phyloP scores from a whole-genome alignment of 495 filamentous ascomycete species.

The Venustampulla echinocandica region DNA sequence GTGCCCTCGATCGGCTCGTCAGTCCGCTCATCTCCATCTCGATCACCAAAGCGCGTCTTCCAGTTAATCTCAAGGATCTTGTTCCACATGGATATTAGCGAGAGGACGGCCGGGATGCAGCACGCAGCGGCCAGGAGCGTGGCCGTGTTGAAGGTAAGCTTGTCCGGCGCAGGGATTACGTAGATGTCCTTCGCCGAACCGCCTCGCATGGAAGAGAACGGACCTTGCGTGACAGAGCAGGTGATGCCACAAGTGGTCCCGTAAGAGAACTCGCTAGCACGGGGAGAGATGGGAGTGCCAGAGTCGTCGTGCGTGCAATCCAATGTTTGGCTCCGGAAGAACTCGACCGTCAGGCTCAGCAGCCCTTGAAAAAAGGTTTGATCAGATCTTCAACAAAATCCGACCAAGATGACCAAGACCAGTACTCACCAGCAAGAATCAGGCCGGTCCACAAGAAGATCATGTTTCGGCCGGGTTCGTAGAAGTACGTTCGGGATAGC shows the following conservation, averaged over 20 bases:
- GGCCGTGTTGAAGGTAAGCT: conserved; percentile 42
- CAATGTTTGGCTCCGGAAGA: conserved; percentile 38
- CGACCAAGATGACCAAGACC: not conserved
- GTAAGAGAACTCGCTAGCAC: conserved; percentile 31
- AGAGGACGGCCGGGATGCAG: conserved; percentile 50
- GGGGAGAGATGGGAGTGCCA: conserved; percentile 28
- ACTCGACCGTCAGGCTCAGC: conserved; percentile 48
- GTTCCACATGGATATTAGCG: conserved; percentile 47
- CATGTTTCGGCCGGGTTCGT: conserved; percentile 48
- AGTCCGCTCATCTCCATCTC: conserved; percentile 21
- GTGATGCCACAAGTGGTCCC: conserved; percentile 30
- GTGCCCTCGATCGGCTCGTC: conserved; percentile 42
- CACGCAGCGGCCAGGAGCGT: conserved; percentile 50
- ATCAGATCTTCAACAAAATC: conserved; percentile 9
- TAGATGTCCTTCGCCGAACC: conserved; percentile 45
- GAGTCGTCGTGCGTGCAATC: conserved; percentile 32
- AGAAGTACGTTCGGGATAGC: conserved; percentile 50
- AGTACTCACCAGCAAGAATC: conserved; percentile 41
- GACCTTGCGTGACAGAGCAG: conserved; percentile 34
- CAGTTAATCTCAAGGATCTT: conserved; percentile 51
- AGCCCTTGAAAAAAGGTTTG: conserved; percentile 30
- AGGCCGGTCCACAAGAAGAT: conserved; percentile 54
- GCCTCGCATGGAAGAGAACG: conserved; percentile 39
- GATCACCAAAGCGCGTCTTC: conserved; percentile 31
- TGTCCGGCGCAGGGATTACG: conserved; percentile 42